A percentile compares a stretch with the other conserved stretches of the same genome.
Conservation (phyloP, 1,139 yeast species). For the Geotrichum reessii region DNA sequence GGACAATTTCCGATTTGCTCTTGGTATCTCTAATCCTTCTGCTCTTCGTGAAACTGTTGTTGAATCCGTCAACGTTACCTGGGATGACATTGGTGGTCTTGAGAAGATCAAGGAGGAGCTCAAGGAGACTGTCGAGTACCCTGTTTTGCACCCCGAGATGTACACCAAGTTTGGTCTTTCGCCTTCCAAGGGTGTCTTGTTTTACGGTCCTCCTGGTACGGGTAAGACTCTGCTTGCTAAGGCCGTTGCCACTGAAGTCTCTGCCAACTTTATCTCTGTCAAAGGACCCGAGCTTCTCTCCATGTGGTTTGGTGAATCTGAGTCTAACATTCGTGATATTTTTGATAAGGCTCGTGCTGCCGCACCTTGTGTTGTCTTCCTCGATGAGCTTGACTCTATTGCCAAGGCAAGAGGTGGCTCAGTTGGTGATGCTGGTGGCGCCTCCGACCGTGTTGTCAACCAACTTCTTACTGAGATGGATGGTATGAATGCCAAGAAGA, state of each 20-base stretch:
- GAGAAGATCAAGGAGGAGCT: constrained; percentile 90
- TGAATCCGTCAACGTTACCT: constrained; percentile 94
- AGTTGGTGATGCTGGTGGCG: constrained; percentile 95
- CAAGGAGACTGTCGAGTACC: constrained; percentile 97
- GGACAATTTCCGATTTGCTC: constrained; percentile 97
- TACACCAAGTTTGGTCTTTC: constrained; percentile 96
- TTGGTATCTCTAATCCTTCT: constrained; percentile 97
- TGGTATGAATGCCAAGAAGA: constrained; percentile 99
- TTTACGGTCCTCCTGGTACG: constrained; percentile 99
- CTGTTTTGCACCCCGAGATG: constrained; percentile 97
- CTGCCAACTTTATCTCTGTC: constrained; percentile 93
- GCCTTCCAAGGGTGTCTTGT: constrained; percentile 95
- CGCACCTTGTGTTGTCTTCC: constrained; percentile 95
- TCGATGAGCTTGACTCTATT: constrained; percentile 96
- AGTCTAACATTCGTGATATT: constrained; percentile 92
- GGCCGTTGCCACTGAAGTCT: constrained; percentile 97
- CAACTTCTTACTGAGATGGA: constrained; percentile 98
- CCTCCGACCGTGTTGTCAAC: constrained; percentile 95
- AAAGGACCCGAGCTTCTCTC: constrained; percentile 96
- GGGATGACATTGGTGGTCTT: constrained; percentile 97
- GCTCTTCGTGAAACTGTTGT: constrained; percentile 99
- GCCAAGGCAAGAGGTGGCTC: constrained; percentile 97
- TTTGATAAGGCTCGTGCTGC: constrained; percentile 98
- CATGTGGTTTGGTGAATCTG: constrained; percentile 99
- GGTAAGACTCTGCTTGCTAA: constrained; percentile 97